Evolutionary conservation across 73 alveolate genomes (phyloP).

Genomic region (Uronychia setigera): DNA sequence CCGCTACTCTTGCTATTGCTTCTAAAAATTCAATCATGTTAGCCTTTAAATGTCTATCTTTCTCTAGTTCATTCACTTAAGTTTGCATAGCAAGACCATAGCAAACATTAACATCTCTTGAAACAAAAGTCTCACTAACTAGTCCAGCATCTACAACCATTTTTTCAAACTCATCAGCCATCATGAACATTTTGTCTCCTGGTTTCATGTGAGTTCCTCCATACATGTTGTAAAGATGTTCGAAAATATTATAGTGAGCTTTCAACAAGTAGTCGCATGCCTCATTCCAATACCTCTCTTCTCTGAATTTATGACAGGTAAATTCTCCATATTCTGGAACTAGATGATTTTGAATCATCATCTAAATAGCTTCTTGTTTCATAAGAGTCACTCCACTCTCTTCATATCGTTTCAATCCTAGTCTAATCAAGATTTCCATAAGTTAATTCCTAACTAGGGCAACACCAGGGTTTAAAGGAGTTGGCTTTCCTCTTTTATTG

Average conservation of each 20-base stretch:
- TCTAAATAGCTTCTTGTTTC: constrained; percentile 45
- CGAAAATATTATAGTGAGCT: constrained; percentile 42
- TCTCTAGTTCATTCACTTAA: constrained; percentile 78
- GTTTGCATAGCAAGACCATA: constrained; percentile 65
- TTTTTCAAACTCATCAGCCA: constrained; percentile 60
- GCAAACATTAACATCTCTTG: constrained; percentile 50
- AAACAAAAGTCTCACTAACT: constrained; percentile 36
- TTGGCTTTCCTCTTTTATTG: constrained; percentile 47
- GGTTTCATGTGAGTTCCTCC: constrained; percentile 68
- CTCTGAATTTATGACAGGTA: constrained; percentile 10
- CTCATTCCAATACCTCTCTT: constrained; percentile 66
- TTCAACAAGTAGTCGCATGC: constrained; percentile 54
- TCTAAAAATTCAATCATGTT: constrained; percentile 87
- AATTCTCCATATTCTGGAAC: constrained; percentile 23
- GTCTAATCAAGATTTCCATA: constrained; percentile 56
- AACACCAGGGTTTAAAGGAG: constrained; percentile 61
- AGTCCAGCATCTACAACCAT: constrained; percentile 32
- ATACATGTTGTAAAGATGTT: constrained; percentile 34
- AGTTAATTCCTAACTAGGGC: constrained; percentile 61
- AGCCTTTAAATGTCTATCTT: constrained; percentile 79
- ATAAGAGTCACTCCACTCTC: constrained; percentile 41
- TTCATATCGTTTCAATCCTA: constrained; percentile 48
- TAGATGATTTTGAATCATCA: constrained; percentile 43
- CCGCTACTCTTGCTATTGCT: constrained; percentile 79
- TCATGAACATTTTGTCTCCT: constrained; percentile 72